phyloP scores from a whole-genome alignment of 306 rosid species.

The Cucumis hystrix region DNA sequence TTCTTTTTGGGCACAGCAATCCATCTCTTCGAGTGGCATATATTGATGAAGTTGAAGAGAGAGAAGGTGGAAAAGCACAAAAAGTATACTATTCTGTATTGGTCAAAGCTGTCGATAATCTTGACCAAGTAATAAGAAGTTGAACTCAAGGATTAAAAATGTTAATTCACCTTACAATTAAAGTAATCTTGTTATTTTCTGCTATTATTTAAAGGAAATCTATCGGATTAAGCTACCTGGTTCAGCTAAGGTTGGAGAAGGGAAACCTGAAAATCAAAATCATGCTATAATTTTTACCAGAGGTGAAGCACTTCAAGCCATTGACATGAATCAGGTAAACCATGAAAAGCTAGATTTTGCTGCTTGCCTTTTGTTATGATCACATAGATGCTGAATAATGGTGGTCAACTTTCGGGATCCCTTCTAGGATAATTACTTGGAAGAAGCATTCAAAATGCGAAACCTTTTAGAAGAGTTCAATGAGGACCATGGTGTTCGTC shows the following conservation, averaged over 20 bases:
- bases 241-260: slow-evolving; percentile 86
- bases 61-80: slow-evolving; percentile 66
- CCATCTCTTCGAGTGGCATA: slow-evolving; percentile 97
- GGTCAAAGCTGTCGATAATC: slow-evolving; percentile 82
- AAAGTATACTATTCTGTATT: slow-evolving; percentile 90
- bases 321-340: slow-evolving; percentile 94
- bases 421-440: slow-evolving; percentile 86
- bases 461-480: slow-evolving; percentile 92
- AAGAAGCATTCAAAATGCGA: slow-evolving; percentile 97
- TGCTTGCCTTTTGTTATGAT: slow-evolving; percentile 10
- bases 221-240: slow-evolving; percentile 86
- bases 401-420: slow-evolving; percentile 14
- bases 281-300: slow-evolving; percentile 87
- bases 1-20: slow-evolving; percentile 34
- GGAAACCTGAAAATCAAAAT: slow-evolving; percentile 98
- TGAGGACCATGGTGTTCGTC: slow-evolving; percentile 95
- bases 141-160: slow-evolving; percentile 9
- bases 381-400: slow-evolving; percentile 13
- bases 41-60: slow-evolving; percentile 96
- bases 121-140: slow-evolving; percentile 58
- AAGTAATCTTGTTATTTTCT: slow-evolving; percentile 18
- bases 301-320: slow-evolving; percentile 97
- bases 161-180: not conserved
- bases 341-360: slow-evolving; percentile 9
- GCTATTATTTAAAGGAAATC: slow-evolving; percentile 53